phyloP scores from a whole-genome alignment of 2,329 filamentous ascomycete genomes.

The Ascochyta rabiei region DNA sequence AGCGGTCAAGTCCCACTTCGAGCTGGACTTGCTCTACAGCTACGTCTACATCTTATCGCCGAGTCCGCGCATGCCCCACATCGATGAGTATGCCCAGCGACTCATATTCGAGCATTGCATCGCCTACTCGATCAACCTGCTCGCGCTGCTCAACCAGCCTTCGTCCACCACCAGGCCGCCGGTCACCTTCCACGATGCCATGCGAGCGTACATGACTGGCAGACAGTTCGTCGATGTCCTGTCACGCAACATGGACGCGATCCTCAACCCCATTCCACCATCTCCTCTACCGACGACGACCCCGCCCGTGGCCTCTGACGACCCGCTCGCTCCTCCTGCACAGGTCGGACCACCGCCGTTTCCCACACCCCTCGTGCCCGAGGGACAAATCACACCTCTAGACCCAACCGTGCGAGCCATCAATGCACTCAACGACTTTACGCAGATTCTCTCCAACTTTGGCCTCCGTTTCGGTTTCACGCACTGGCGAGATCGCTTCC shows the following conservation, averaged over 20 bases:
- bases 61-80: conserved; percentile 72
- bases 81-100: conserved; percentile 76
- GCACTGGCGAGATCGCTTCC: conserved; percentile 57
- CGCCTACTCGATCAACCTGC: conserved; percentile 78
- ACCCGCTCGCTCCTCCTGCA: conserved; percentile 44
- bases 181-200: conserved; percentile 85
- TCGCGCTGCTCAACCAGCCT: conserved; percentile 64
- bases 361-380: conserved; percentile 33
- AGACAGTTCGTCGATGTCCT: conserved; percentile 63
- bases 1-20: conserved; percentile 76
- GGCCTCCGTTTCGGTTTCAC: conserved; percentile 57
- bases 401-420: conserved; percentile 51
- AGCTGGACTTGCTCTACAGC: conserved; percentile 88
- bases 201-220: conserved; percentile 77
- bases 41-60: conserved; percentile 89
- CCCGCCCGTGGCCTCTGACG: conserved; percentile 34
- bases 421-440: conserved; percentile 55
- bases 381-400: conserved; percentile 33
- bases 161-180: conserved; percentile 66
- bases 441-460: conserved; percentile 53
- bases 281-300: conserved; percentile 45
- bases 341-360: conserved; percentile 41
- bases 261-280: conserved; percentile 51
- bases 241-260: conserved; percentile 57
- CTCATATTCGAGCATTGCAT: conserved; percentile 87